Evolutionary conservation across 169 alveolate species (phyloP).

Genomic region (Cyclospora cayetanensis): DNA sequence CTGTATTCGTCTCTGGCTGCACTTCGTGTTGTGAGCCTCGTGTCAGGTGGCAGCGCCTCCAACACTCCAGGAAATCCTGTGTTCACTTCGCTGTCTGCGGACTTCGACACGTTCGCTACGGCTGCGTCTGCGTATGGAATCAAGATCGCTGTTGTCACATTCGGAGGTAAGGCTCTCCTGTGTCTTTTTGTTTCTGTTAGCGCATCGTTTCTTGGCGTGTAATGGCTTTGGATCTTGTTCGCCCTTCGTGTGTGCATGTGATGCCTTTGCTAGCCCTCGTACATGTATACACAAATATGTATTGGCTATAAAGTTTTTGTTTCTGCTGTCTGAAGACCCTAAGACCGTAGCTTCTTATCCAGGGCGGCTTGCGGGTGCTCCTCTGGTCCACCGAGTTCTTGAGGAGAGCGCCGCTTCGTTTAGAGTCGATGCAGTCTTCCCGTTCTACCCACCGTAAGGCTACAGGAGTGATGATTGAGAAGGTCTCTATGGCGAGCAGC

Average conservation of each 20-base stretch:
- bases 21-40: neutral
- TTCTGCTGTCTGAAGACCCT: neutral
- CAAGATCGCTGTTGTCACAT: conserved; percentile 42
- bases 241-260: neutral
- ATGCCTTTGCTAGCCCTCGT: neutral
- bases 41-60: conserved; percentile 33
- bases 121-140: conserved; percentile 14
- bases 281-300: neutral
- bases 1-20: neutral
- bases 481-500: too few relatives aligned
- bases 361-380: conserved; percentile 32
- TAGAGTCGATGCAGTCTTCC: conserved; percentile 26
- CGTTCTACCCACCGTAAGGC: conserved; percentile 49
- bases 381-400: conserved; percentile 43
- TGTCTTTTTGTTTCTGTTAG: neutral
- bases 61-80: neutral
- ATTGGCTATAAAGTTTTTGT: neutral
- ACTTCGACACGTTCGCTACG: conserved; percentile 47
- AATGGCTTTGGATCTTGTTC: neutral
- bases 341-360: neutral
- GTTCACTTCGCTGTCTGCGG: conserved; percentile 18
- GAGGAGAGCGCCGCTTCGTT: conserved; percentile 34
- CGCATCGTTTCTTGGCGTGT: neutral
- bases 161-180: neutral
- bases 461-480: too few relatives aligned